Evolutionary conservation across 306 rosid species (phyloP).

Genomic region (Vigna reflexopilosa): DNA sequence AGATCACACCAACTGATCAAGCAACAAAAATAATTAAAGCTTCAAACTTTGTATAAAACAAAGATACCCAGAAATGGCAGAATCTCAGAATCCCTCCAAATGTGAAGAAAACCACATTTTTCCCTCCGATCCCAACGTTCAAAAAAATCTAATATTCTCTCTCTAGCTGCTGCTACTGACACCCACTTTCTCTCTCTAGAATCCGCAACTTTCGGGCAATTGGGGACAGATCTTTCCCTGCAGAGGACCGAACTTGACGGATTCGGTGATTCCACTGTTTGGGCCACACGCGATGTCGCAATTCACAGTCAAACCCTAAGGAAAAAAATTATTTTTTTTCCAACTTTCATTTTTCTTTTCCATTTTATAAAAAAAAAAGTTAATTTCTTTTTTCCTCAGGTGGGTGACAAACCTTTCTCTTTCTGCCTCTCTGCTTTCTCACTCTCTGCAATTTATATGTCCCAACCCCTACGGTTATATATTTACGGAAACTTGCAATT

Average conservation of each 20-base stretch:
- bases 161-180: constrained; percentile 49
- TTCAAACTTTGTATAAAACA: constrained; percentile 18
- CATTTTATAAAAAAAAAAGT: constrained; percentile 9
- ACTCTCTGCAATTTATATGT: constrained; percentile 25
- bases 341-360: constrained; percentile 14
- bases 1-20: constrained; percentile 39
- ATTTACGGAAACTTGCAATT: neutral
- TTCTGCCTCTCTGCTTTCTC: constrained; percentile 12
- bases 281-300: constrained; percentile 57
- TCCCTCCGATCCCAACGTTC: constrained; percentile 92
- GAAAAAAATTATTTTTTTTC: constrained; percentile 1
- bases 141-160: constrained; percentile 53
- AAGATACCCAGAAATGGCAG: constrained; percentile 28
- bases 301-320: constrained; percentile 72
- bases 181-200: constrained; percentile 58
- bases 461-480: constrained; percentile 10
- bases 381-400: constrained; percentile 8
- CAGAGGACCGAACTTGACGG: constrained; percentile 66
- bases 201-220: constrained; percentile 60
- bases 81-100: constrained; percentile 49
- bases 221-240: constrained; percentile 56
- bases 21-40: neutral
- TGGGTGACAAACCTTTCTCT: constrained; percentile 31
- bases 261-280: constrained; percentile 61
- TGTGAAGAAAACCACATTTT: constrained; percentile 52